phyloP scores from a whole-genome alignment of 2,329 filamentous ascomycete genomes.

The Colletotrichum gigasporum region DNA sequence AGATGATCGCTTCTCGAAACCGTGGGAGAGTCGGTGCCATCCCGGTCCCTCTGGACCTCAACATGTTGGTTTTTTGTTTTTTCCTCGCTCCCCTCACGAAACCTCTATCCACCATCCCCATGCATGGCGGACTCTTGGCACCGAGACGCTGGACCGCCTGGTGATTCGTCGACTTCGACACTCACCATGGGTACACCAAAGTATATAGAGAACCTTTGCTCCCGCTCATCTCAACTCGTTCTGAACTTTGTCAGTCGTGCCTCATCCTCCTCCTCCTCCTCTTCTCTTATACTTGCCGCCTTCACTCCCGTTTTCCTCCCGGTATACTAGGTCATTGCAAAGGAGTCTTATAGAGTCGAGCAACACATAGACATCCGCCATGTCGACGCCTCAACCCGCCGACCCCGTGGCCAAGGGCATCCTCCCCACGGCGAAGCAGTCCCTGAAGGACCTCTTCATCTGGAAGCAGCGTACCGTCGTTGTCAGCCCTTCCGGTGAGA shows the following conservation, averaged over 20 bases:
- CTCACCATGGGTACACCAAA: neutral
- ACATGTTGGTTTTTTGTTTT: neutral
- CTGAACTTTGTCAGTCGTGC: constrained; percentile 10
- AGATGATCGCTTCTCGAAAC: constrained; percentile 20
- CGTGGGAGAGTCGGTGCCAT: constrained; percentile 2
- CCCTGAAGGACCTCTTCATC: constrained; percentile 71
- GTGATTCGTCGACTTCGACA: constrained; percentile 11
- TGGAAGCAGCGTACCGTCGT: constrained; percentile 80
- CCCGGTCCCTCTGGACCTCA: constrained; percentile 6
- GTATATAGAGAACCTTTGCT: constrained; percentile 14
- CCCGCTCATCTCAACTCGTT: neutral
- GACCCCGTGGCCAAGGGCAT: constrained; percentile 75
- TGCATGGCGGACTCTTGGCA: constrained; percentile 27
- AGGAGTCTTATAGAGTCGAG: neutral
- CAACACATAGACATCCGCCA: constrained; percentile 4
- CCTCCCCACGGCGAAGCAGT: constrained; percentile 71
- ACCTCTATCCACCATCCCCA: constrained; percentile 19
- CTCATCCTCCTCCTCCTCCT: neutral
- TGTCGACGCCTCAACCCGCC: constrained; percentile 57
- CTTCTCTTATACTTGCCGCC: neutral
- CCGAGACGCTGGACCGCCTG: constrained; percentile 15
- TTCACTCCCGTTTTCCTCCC: neutral
- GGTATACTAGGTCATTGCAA: neutral
- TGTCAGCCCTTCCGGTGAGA: constrained; percentile 71
- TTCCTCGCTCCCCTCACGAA: constrained; percentile 10